Evolutionary conservation across 1,284 basidiomycete genomes (phyloP).

Genomic region (Cerrena zonata): DNA sequence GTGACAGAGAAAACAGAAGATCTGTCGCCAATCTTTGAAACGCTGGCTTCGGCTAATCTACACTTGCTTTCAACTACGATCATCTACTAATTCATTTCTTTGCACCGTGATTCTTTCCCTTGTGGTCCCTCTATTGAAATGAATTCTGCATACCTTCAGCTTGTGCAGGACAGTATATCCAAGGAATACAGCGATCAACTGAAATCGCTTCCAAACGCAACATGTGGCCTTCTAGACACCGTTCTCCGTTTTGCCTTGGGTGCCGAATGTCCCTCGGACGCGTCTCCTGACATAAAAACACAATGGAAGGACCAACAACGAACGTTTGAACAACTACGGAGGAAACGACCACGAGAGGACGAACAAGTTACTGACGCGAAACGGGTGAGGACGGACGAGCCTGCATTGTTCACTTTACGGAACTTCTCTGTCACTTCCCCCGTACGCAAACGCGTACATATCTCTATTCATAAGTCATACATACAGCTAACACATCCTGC

Average conservation of each 20-base stretch:
- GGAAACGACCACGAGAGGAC: constrained; percentile 21
- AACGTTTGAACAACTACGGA: constrained; percentile 4
- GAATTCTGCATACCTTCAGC: neutral
- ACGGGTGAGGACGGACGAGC: constrained; percentile 26
- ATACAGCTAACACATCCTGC: constrained; percentile 46
- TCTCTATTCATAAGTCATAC: constrained; percentile 44
- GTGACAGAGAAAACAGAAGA: no score
- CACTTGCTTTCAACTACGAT: no score
- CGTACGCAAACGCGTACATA: constrained; percentile 64
- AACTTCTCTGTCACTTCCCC: constrained; percentile 58
- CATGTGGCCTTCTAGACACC: constrained; percentile 5
- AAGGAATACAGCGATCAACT: neutral
- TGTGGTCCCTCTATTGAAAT: no score
- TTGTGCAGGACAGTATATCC: neutral
- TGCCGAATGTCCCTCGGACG: constrained; percentile 9
- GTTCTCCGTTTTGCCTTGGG: constrained; percentile 11
- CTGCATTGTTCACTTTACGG: constrained; percentile 49
- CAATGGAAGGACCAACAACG: constrained; percentile 5
- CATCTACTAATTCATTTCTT: no score
- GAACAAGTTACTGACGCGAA: constrained; percentile 4
- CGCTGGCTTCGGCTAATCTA: no score
- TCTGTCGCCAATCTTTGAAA: no score
- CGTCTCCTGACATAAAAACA: constrained; percentile 1
- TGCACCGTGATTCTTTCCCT: no score
- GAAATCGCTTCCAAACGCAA: neutral